Evolutionary conservation across 2,329 filamentous ascomycete species (phyloP).

Genomic region (Trichoderma atroviride): DNA sequence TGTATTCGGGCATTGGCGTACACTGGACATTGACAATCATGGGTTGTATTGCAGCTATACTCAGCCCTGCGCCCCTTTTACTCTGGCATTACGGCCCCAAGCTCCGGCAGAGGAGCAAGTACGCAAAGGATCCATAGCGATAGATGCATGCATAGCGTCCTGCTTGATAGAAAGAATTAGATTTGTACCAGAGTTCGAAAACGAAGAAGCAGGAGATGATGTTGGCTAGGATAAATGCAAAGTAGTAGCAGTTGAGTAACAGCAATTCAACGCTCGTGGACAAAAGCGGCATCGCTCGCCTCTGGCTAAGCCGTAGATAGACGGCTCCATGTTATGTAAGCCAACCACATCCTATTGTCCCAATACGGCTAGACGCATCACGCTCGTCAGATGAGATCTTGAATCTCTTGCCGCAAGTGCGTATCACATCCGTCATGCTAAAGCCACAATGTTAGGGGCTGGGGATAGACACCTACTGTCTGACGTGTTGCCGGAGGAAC

Average conservation of each 20-base stretch:
- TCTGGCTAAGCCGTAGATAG: not conserved
- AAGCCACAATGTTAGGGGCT: not conserved
- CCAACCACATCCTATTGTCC: not conserved
- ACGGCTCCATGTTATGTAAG: not conserved
- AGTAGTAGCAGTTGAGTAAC: not conserved
- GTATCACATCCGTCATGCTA: not conserved
- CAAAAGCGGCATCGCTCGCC: not conserved
- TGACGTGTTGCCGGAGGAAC: not conserved
- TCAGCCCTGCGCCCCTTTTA: not conserved
- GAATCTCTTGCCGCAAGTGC: not conserved
- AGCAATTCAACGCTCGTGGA: not conserved
- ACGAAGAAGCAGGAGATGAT: too few species aligned
- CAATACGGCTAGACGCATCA: conserved; percentile 3
- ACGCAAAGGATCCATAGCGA: not conserved
- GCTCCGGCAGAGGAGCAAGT: not conserved
- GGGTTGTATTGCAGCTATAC: not conserved
- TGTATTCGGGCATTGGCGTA: not conserved
- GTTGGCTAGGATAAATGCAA: not conserved
- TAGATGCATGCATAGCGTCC: not conserved
- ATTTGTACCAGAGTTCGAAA: too few species aligned
- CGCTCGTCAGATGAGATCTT: conserved; percentile 1
- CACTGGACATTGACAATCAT: conserved; percentile 9
- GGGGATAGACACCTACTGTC: not conserved
- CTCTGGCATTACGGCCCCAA: not conserved
- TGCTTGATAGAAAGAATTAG: not conserved